Conservation (phyloP, 2,329 filamentous ascomycete species). For the Fonsecaea multimorphosa region DNA sequence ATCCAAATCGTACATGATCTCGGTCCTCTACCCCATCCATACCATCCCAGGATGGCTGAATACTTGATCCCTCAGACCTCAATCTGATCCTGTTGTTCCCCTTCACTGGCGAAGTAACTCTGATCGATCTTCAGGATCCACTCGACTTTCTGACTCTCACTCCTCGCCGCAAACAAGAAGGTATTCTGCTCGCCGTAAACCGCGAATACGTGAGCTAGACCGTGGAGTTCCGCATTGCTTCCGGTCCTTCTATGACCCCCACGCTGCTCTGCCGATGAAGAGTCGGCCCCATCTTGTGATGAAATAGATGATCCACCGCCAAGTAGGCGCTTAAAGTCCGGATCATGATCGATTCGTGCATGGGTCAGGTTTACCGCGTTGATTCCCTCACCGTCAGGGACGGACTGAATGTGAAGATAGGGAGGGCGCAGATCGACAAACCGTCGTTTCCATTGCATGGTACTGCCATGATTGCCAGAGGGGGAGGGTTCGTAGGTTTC, state of each 20-base stretch:
- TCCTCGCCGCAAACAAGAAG: slow-evolving; percentile 89
- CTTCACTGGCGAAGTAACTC: slow-evolving; percentile 62
- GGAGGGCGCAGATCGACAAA: slow-evolving; percentile 91
- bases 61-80: neutral
- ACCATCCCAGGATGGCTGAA: neutral
- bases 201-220: slow-evolving; percentile 80
- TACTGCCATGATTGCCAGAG: slow-evolving; percentile 49
- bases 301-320: slow-evolving; percentile 50
- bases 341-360: slow-evolving; percentile 88
- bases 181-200: slow-evolving; percentile 94
- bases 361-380: slow-evolving; percentile 88
- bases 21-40: neutral
- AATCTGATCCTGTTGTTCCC: slow-evolving; percentile 20
- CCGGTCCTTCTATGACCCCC: slow-evolving; percentile 38
- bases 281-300: slow-evolving; percentile 16
- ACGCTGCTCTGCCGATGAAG: slow-evolving; percentile 40
- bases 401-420: slow-evolving; percentile 88
- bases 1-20: neutral
- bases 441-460: slow-evolving; percentile 84
- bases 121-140: slow-evolving; percentile 97
- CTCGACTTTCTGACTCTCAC: slow-evolving; percentile 90
- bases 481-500: slow-evolving; percentile 57
- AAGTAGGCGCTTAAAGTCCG: slow-evolving; percentile 81
- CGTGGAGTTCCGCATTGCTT: slow-evolving; percentile 43
- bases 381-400: slow-evolving; percentile 85